A percentile compares a stretch with the other conserved stretches of the same genome.
Conservation (phyloP, 23 red algal genomes). For the Gracilariopsis chorda region DNA sequence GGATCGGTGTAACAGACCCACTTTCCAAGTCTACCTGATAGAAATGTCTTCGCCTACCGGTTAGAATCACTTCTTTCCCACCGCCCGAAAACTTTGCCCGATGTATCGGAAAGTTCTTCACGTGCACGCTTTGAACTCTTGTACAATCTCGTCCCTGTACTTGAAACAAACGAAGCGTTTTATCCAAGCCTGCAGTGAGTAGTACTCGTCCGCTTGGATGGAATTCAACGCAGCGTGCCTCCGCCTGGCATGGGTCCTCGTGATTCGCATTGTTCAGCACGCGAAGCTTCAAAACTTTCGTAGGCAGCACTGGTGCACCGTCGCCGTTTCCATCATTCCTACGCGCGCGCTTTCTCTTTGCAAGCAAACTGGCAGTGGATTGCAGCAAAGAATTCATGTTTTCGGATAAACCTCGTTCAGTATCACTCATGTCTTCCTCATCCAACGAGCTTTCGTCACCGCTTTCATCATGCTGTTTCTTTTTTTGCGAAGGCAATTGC, state of each 20-base stretch:
- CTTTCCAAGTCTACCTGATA: conserved; percentile 72
- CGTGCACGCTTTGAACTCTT: conserved; percentile 58
- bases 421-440: conserved; percentile 22
- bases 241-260: conserved; percentile 39
- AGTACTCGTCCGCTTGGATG: conserved; percentile 73
- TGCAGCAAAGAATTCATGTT: conserved; percentile 33
- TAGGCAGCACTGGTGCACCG: neutral
- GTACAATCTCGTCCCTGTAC: conserved; percentile 43
- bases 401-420: neutral
- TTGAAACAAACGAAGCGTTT: conserved; percentile 72
- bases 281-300: conserved; percentile 33
- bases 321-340: neutral
- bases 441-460: neutral
- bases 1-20: neutral
- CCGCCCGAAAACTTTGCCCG: conserved; percentile 41
- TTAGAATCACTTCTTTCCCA: conserved; percentile 25
- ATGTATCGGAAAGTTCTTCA: conserved; percentile 63
- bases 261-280: conserved; percentile 57
- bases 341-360: neutral
- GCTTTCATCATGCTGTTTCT: neutral
- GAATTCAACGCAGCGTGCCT: conserved; percentile 58
- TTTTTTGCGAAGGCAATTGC: conserved; percentile 35
- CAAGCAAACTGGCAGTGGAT: conserved; percentile 4
- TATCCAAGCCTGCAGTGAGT: conserved; percentile 77
- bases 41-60: conserved; percentile 63